Conservation (phyloP, 169 alveolate species). For the Theileria equi region DNA sequence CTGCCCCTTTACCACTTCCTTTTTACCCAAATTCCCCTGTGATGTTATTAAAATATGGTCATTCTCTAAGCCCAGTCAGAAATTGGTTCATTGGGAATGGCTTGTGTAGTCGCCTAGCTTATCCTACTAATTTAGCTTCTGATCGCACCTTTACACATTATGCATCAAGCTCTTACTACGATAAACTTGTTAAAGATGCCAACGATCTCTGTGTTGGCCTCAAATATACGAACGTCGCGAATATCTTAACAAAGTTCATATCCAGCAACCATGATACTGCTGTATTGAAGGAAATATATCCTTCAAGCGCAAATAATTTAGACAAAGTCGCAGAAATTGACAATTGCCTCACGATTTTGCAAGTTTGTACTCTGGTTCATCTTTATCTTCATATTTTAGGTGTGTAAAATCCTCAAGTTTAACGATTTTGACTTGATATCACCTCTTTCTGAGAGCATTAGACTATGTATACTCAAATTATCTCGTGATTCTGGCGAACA, state of each 20-base stretch:
- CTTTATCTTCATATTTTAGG: not conserved
- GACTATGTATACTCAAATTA: conserved; percentile 4
- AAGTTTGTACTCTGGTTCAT: not conserved
- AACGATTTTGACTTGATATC: conserved; percentile 36
- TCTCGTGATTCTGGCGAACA: not conserved
- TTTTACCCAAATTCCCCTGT: no score
- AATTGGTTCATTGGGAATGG: no score
- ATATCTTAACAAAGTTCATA: conserved; percentile 27
- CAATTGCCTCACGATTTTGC: conserved; percentile 21
- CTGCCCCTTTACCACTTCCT: no score
- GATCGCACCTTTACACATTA: no score
- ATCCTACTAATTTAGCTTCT: no score
- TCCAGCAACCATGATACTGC: conserved; percentile 7
- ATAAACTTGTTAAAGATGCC: not conserved
- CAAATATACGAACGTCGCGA: not conserved
- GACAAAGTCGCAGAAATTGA: not conserved
- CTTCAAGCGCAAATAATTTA: not conserved
- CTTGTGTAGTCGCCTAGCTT: no score
- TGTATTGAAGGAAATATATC: conserved; percentile 5
- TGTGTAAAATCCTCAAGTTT: conserved; percentile 14
- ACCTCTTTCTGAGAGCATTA: conserved; percentile 29
- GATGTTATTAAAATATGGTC: no score
- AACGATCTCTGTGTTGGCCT: not conserved
- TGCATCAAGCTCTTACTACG: no score
- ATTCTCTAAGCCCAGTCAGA: no score